Percentiles rank a stretch among this genome's conserved stretches.
These are phyloP conservation scores for Kingdonia uniflora DNA, from an alignment of 164 flowering plant species.

Conservation along the genomic window DNA sequence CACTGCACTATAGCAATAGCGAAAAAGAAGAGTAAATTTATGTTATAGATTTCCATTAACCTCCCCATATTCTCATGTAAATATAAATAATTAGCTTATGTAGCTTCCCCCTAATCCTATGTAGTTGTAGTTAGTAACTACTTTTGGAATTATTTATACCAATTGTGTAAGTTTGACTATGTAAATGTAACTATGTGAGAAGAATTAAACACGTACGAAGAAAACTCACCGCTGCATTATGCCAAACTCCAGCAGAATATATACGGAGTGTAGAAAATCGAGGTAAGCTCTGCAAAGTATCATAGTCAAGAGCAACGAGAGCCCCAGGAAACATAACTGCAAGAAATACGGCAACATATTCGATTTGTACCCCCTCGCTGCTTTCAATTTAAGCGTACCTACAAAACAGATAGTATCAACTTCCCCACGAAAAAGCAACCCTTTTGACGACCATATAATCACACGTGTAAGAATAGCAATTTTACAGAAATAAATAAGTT, in stretches of 20 bases:
- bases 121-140: too few species aligned
- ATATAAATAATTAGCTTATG: too few species aligned
- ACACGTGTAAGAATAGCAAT: not conserved
- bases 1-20: too few species aligned
- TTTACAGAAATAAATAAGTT: too few species aligned
- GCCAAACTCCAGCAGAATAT: conserved; percentile 96
- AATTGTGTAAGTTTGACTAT: too few species aligned
- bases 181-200: too few species aligned
- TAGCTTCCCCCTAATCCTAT: too few species aligned
- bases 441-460: not conserved
- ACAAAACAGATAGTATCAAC: conserved; percentile 16
- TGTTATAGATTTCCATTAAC: too few species aligned
- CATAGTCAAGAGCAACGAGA: conserved; percentile 69
- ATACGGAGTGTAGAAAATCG: conserved; percentile 53
- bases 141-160: too few species aligned
- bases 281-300: conserved; percentile 39
- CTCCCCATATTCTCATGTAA: too few species aligned
- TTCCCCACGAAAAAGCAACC: conserved; percentile 11
- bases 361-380: conserved; percentile 87
- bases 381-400: conserved; percentile 25
- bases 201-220: too few species aligned
- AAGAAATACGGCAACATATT: conserved; percentile 69
- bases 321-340: conserved; percentile 85
- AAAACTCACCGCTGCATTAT: conserved; percentile 82
- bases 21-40: too few species aligned